phyloP scores from a whole-genome alignment of 345 rosid species.

The Odontarrhena argentea region DNA sequence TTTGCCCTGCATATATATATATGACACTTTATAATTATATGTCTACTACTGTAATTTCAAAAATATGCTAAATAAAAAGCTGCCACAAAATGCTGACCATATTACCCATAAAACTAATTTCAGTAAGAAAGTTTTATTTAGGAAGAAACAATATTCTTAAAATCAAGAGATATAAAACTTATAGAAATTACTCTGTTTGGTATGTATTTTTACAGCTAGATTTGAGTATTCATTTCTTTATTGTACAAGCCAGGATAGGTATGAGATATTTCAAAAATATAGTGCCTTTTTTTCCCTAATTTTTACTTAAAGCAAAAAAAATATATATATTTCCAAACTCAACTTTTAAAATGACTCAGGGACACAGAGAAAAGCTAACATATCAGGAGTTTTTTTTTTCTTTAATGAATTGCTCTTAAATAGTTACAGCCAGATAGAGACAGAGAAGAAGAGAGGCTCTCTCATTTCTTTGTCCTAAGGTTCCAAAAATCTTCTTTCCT shows the following conservation, averaged over 20 bases:
- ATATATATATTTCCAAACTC: constrained; percentile 10
- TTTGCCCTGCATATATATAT: no score
- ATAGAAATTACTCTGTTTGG: not conserved
- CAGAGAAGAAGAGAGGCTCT: constrained; percentile 17
- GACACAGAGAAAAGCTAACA: constrained; percentile 40
- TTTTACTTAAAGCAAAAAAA: constrained; percentile 4
- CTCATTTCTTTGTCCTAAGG: constrained; percentile 15
- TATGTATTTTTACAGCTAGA: not conserved
- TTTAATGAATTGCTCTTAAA: constrained; percentile 5
- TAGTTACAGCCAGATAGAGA: constrained; percentile 37
- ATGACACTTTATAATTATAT: no score
- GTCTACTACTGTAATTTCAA: no score
- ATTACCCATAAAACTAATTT: not conserved
- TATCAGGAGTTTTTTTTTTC: constrained; percentile 43
- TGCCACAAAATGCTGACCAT: not conserved
- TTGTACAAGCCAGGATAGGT: not conserved
- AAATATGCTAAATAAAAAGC: no score
- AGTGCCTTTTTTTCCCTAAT: not conserved
- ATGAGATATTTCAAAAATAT: not conserved
- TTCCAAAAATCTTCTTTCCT: not conserved
- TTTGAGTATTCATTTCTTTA: not conserved
- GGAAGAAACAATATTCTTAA: not conserved
- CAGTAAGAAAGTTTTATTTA: not conserved
- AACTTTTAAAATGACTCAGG: constrained; percentile 32
- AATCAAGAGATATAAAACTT: not conserved